Conservation (phyloP, 164 flowering plant genomes). For the Hamamelis virginiana region DNA sequence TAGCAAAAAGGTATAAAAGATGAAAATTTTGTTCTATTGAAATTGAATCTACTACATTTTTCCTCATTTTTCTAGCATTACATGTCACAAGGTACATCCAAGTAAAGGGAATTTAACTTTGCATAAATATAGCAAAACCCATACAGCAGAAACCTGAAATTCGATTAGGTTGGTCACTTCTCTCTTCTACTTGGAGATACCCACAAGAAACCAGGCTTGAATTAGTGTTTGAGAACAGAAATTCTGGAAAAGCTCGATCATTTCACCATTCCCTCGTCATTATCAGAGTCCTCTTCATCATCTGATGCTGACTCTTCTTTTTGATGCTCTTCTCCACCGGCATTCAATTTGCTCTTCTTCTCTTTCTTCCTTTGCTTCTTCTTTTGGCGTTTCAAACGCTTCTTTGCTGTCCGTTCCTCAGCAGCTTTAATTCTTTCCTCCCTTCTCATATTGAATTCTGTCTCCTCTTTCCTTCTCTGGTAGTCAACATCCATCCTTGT, state of each 20-base stretch:
- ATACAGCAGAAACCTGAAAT: neutral
- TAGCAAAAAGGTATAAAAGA: too few relatives aligned
- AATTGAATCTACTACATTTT: neutral
- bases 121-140: neutral
- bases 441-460: conserved; percentile 73
- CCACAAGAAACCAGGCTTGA: neutral
- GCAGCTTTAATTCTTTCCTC: conserved; percentile 82
- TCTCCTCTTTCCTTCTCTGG: conserved; percentile 66
- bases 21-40: neutral
- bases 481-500: conserved; percentile 90
- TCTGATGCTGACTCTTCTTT: conserved; percentile 54
- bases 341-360: conserved; percentile 42
- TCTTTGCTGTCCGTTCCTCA: conserved; percentile 88
- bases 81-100: too few relatives aligned
- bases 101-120: neutral
- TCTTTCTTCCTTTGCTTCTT: conserved; percentile 74
- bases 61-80: neutral
- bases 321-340: conserved; percentile 39
- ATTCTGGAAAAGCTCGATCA: neutral
- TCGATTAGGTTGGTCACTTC: neutral
- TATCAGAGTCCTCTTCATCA: conserved; percentile 48
- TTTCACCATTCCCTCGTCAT: conserved; percentile 28
- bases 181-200: neutral
- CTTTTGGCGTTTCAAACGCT: conserved; percentile 89
- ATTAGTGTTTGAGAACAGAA: too few relatives aligned